Evolutionary conservation across 2,329 filamentous ascomycete genomes (phyloP).

Genomic region (Calonectria pseudoturangicola): DNA sequence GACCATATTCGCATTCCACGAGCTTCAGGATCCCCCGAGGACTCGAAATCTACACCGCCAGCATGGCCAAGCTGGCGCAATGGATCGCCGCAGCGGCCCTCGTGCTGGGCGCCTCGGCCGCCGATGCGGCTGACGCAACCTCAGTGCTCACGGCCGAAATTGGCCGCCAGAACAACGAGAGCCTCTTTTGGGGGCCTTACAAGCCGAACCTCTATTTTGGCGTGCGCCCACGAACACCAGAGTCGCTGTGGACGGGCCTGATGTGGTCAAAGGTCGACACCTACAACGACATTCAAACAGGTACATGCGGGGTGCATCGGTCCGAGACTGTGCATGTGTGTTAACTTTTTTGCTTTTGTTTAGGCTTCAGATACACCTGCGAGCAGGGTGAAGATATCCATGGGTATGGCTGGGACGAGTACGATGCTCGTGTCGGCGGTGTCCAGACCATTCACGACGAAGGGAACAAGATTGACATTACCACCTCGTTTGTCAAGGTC

Average conservation of each 20-base stretch:
- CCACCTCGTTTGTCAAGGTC: conserved; percentile 94
- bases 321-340: conserved; percentile 4
- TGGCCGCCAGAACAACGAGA: conserved; percentile 81
- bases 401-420: conserved; percentile 98
- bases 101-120: conserved; percentile 53
- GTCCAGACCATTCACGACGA: conserved; percentile 93
- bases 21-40: neutral
- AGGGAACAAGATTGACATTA: conserved; percentile 91
- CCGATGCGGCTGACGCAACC: conserved; percentile 54
- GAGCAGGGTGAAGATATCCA: conserved; percentile 96
- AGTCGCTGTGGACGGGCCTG: conserved; percentile 87
- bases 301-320: conserved; percentile 69
- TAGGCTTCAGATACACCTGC: conserved; percentile 94
- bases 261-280: conserved; percentile 93
- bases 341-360: conserved; percentile 27
- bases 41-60: conserved; percentile 17
- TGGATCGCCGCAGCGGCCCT: conserved; percentile 57
- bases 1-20: neutral
- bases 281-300: conserved; percentile 83
- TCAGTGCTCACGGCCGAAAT: conserved; percentile 69
- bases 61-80: conserved; percentile 59
- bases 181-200: conserved; percentile 96
- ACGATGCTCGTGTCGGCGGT: conserved; percentile 91
- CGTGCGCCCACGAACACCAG: conserved; percentile 85
- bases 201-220: conserved; percentile 96